Conservation (phyloP, 495 filamentous ascomycete genomes). For the Penicillium lagena region DNA sequence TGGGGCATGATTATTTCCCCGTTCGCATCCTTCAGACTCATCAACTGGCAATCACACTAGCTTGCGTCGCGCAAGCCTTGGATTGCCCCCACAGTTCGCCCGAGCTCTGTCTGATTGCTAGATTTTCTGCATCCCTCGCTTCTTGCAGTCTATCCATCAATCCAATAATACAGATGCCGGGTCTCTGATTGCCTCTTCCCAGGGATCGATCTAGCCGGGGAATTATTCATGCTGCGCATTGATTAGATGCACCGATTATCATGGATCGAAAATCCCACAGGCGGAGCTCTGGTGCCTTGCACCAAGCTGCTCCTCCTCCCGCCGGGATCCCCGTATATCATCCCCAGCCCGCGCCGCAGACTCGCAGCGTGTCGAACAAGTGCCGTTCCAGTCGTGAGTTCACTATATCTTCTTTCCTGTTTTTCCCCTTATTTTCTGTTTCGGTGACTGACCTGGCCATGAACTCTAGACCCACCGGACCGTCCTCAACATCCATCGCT, state of each 20-base stretch:
- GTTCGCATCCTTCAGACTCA: neutral
- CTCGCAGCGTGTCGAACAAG: conserved; percentile 12
- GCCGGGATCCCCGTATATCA: conserved; percentile 19
- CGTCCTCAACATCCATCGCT: conserved; percentile 29
- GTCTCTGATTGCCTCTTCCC: neutral
- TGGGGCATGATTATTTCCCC: neutral
- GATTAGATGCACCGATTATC: neutral
- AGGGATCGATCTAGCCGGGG: conserved; percentile 10
- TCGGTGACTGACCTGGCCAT: conserved; percentile 2
- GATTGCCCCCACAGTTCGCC: conserved; percentile 9
- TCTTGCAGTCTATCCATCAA: conserved; percentile 3
- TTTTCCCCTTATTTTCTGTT: neutral
- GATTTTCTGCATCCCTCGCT: conserved; percentile 19
- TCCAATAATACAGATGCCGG: too few species aligned
- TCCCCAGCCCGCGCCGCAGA: conserved; percentile 11
- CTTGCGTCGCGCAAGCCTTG: conserved; percentile 8
- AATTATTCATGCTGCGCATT: too few species aligned
- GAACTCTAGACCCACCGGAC: conserved; percentile 13
- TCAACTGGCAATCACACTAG: neutral
- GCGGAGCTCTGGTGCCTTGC: conserved; percentile 21
- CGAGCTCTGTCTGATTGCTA: conserved; percentile 12
- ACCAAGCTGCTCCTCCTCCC: conserved; percentile 16
- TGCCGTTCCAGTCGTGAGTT: conserved; percentile 20
- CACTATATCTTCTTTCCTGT: neutral
- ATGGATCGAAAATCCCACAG: conserved; percentile 27